phyloP scores from a whole-genome alignment of 352 stramenopile species.

The Blastocystis sp. region DNA sequence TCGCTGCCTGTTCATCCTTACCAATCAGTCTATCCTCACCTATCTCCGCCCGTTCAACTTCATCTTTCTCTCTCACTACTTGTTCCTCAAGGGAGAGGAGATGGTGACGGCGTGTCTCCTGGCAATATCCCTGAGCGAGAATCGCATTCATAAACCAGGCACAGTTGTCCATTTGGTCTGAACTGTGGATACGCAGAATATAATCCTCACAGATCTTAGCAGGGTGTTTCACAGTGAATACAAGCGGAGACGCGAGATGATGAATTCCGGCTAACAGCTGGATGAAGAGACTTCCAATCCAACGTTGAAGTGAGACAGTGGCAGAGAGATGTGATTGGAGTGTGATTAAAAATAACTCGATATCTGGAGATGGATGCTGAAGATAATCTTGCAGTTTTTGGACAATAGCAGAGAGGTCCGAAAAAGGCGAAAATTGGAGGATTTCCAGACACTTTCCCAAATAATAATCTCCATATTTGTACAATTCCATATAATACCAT shows the following conservation, averaged over 20 bases:
- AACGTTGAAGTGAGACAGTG: not conserved
- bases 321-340: not conserved
- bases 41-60: too few species aligned
- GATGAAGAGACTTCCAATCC: not conserved
- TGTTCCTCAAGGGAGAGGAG: not conserved
- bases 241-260: too few species aligned
- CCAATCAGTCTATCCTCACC: not conserved
- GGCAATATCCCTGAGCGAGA: too few species aligned
- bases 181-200: too few species aligned
- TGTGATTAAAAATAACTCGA: not conserved
- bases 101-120: too few species aligned
- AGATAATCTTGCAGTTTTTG: not conserved
- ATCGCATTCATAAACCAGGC: too few species aligned
- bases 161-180: too few species aligned
- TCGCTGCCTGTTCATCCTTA: not conserved
- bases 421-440: not conserved
- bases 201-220: too few species aligned
- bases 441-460: conserved; percentile 22
- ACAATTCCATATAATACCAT: conserved; percentile 43
- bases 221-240: too few species aligned
- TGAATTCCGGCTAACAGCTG: too few species aligned
- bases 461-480: conserved; percentile 35
- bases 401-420: not conserved
- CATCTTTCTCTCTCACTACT: not conserved
- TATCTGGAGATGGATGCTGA: not conserved